Evolutionary conservation across 257 asterid species (phyloP), one percentile per base, ranked within the genome.

Genomic region (Forsythia viridissima): DNA sequence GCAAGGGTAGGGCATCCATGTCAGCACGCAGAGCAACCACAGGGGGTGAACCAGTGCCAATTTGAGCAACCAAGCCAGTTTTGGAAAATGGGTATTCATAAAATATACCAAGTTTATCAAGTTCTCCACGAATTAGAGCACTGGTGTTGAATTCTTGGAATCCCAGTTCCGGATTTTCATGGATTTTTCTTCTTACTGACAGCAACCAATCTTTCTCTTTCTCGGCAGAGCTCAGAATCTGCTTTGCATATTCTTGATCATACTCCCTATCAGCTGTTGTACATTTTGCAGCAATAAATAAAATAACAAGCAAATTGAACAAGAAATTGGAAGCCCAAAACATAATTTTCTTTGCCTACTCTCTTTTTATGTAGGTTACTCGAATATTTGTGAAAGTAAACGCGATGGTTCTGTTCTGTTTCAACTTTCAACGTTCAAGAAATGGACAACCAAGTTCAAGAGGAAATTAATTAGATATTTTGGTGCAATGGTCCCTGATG

Each of bases 1-100:
- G 94, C 80, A 90, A 6, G 12, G 97, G 94, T 43, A 93, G 92
- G 75, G 97, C 98, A 84, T 93, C 98, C 94, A 92, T 92, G 67
- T 93, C 98, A 76, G 98, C 98, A 79, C 97, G 91, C 0, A 93
- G 82, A 80, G 98, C 96, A 79, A 92, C 91, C 41, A 93, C 86
- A 76, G 97, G 98, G 9, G 85, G 85, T 41, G 80, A 81, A 75
- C 96, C 93, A 72, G 91, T 82, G 74, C 97, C 97, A 75, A 93
- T 87, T 82, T 82, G 92, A 80, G 96, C 98, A 69, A 93, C 98
- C 82, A 93, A 24, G 21, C 98, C 98, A 82, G 97, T 93, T 82
- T 82, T 84, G 8, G 94, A 94, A 85, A 87, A 83, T 43, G 98
- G 97, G 90, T 89, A 88, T 55, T 87, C 89, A 73, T 89, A 93